Evolutionary conservation across 179 eudicot genomes (phyloP).

Genomic region (Sideroxylon spinosum): DNA sequence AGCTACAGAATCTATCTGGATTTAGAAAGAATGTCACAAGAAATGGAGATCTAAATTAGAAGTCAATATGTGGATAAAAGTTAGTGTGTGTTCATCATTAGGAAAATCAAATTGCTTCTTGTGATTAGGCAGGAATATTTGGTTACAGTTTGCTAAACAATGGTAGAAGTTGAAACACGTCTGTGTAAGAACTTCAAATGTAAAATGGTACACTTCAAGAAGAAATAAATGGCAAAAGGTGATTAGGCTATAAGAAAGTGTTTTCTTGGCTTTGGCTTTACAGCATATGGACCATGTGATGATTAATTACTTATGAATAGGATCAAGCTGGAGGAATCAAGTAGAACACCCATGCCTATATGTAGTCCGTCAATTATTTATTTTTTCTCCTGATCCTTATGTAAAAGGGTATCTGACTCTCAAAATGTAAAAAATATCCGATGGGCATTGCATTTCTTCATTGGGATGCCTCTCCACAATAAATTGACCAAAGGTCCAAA

Average conservation of each 20-base stretch:
- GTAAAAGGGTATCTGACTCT: neutral
- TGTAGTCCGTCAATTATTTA: neutral
- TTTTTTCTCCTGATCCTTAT: neutral
- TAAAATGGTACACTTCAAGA: neutral
- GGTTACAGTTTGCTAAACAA: neutral
- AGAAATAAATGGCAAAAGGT: neutral
- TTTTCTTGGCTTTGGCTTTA: neutral
- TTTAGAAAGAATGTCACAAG: constrained; percentile 15
- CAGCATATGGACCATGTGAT: neutral
- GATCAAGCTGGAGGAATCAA: neutral
- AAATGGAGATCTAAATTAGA: constrained; percentile 3
- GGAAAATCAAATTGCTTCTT: neutral
- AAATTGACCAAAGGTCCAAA: neutral
- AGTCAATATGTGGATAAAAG: neutral
- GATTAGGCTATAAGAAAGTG: neutral
- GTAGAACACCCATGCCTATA: neutral
- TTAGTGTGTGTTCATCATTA: neutral
- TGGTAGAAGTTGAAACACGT: neutral
- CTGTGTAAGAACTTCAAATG: neutral
- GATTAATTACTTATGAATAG: constrained; percentile 1
- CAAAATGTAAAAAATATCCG: neutral
- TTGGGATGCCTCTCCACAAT: neutral
- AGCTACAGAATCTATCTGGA: constrained; percentile 93
- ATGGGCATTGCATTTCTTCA: no score
- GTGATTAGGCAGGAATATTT: neutral